Evolutionary conservation across 2,329 filamentous ascomycete genomes (phyloP).

Genomic region (Penicillium vulpinum): DNA sequence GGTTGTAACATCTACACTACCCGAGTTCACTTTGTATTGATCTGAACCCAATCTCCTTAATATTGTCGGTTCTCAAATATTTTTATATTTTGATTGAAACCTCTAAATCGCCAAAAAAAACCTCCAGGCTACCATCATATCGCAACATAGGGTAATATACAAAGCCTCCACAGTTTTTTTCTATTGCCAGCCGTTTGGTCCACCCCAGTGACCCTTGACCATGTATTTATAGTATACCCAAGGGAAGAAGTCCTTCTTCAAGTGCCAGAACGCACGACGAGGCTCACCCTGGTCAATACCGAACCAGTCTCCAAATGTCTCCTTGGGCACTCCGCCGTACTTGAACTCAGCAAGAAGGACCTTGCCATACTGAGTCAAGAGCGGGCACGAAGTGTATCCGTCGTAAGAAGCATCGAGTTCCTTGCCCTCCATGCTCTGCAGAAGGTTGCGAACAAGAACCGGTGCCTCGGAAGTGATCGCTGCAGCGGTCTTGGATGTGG

Average conservation of each 20-base stretch:
- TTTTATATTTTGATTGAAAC: not conserved
- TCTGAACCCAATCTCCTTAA: not conserved
- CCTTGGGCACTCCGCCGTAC: slow-evolving; percentile 63
- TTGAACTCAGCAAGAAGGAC: slow-evolving; percentile 66
- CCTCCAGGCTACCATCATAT: not conserved
- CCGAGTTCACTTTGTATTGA: not conserved
- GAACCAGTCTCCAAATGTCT: slow-evolving; percentile 58
- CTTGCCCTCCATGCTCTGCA: slow-evolving; percentile 50
- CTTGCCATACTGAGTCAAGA: slow-evolving; percentile 60
- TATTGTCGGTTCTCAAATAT: accelerated
- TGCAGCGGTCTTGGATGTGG: slow-evolving; percentile 59
- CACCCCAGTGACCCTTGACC: slow-evolving; percentile 64
- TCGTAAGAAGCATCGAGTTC: slow-evolving; percentile 50
- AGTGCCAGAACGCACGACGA: slow-evolving; percentile 58
- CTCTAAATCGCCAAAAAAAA: not conserved
- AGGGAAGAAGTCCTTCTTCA: slow-evolving; percentile 68
- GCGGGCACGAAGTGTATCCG: slow-evolving; percentile 58
- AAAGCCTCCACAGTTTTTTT: not conserved
- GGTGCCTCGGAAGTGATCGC: slow-evolving; percentile 56
- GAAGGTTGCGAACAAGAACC: slow-evolving; percentile 52
- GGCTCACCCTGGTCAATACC: slow-evolving; percentile 60
- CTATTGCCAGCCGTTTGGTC: slow-evolving; percentile 55
- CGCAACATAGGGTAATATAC: slow-evolving; percentile 1
- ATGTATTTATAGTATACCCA: slow-evolving; percentile 64
- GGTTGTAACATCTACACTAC: not conserved